These are phyloP conservation scores for Leptoxyphium fumago DNA, from an alignment of 2,329 filamentous ascomycete genomes.

Conservation along the genomic window DNA sequence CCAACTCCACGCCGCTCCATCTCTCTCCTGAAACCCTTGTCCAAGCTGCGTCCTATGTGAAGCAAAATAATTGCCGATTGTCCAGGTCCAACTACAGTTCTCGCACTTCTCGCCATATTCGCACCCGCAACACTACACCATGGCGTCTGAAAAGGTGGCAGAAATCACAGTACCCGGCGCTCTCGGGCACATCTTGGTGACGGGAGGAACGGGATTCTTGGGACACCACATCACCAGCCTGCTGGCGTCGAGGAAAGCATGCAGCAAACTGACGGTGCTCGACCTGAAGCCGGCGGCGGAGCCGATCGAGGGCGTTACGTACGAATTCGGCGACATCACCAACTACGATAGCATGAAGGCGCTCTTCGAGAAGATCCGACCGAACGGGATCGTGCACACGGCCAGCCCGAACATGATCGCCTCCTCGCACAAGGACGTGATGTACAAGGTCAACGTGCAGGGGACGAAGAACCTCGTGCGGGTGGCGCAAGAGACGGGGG, in stretches of 20 bases:
- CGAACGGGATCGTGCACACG: conserved; percentile 36
- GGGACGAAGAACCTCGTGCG: conserved; percentile 35
- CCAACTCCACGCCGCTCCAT: no score
- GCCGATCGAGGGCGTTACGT: conserved; percentile 28
- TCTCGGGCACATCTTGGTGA: conserved; percentile 32
- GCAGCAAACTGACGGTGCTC: conserved; percentile 31
- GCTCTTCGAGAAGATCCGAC: conserved; percentile 29
- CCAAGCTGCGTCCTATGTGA: no score
- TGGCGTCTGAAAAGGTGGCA: not conserved
- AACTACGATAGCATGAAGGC: conserved; percentile 25
- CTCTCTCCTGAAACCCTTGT: no score
- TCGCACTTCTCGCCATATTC: no score
- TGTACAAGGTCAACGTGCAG: conserved; percentile 36
- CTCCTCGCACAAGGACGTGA: conserved; percentile 19
- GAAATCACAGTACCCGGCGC: conserved; percentile 7
- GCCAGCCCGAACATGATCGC: conserved; percentile 26
- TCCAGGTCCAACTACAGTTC: no score
- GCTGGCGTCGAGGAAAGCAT: conserved; percentile 26
- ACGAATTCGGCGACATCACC: conserved; percentile 37
- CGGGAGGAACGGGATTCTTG: conserved; percentile 38
- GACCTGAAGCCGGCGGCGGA: conserved; percentile 30
- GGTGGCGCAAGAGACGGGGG: conserved; percentile 31
- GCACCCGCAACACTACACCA: not conserved
- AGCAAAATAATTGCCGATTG: no score
- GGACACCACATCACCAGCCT: conserved; percentile 36